Evolutionary conservation across 2,329 filamentous ascomycete species (phyloP).

Genomic region (Beauveria sp.): DNA sequence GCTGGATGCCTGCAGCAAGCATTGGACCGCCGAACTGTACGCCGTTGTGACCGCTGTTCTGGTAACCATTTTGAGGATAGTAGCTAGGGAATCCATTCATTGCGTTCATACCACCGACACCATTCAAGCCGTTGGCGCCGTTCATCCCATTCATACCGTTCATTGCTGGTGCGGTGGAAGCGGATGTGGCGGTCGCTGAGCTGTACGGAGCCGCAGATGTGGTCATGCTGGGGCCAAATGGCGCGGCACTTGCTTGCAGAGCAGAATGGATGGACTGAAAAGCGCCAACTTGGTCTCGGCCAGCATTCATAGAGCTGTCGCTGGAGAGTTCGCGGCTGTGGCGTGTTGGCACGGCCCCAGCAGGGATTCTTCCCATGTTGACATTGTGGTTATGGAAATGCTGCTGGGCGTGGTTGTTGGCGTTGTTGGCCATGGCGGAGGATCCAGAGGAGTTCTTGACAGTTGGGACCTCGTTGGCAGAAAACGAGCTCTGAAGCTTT

Average conservation of each 20-base stretch:
- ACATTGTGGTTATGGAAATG: constrained; percentile 72
- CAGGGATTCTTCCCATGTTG: constrained; percentile 71
- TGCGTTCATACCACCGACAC: background rate
- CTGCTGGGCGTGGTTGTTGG: constrained; percentile 54
- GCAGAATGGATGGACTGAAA: constrained; percentile 61
- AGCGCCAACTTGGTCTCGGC: constrained; percentile 37
- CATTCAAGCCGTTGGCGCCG: background rate
- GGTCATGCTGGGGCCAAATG: constrained; percentile 60
- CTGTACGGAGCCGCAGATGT: constrained; percentile 21
- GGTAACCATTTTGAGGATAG: constrained; percentile 24
- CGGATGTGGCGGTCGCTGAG: constrained; percentile 18
- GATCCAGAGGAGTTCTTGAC: constrained; percentile 60
- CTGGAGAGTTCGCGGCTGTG: constrained; percentile 66
- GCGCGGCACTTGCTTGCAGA: constrained; percentile 70
- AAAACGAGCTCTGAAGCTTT: constrained; percentile 82
- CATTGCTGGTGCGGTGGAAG: constrained; percentile 17
- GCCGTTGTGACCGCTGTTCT: constrained; percentile 12
- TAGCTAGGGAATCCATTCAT: constrained; percentile 20
- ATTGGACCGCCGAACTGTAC: constrained; percentile 37
- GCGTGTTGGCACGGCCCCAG: constrained; percentile 55
- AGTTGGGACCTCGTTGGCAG: constrained; percentile 81
- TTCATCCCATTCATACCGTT: constrained; percentile 20
- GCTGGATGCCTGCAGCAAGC: constrained; percentile 61
- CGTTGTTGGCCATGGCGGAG: constrained; percentile 33
- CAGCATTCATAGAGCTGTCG: constrained; percentile 33